These are phyloP conservation scores for Ophiocordyceps camponoti-floridani DNA, from an alignment of 2,329 filamentous ascomycete genomes.

Conservation along the genomic window DNA sequence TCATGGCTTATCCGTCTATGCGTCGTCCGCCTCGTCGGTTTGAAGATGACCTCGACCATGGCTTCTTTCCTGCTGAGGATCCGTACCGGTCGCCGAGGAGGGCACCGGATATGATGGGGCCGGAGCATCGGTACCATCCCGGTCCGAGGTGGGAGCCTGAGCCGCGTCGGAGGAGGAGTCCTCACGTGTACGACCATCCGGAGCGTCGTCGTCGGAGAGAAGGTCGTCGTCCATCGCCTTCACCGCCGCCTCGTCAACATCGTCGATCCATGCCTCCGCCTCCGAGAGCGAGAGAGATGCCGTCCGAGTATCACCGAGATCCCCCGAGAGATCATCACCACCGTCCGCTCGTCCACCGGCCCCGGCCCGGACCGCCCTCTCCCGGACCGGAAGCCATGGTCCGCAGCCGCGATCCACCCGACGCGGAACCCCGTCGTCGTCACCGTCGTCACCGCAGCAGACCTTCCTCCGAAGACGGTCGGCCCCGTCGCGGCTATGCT, in stretches of 20 bases:
- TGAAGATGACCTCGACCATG: too few relatives aligned
- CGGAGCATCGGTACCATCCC: background rate
- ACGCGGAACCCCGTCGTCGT: background rate
- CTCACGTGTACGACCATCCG: background rate
- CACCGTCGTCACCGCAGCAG: background rate
- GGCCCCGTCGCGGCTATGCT: background rate
- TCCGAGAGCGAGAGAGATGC: background rate
- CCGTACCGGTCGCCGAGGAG: too few relatives aligned
- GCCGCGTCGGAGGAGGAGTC: background rate
- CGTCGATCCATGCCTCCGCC: background rate
- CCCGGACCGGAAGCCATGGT: too few relatives aligned
- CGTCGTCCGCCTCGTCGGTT: too few relatives aligned
- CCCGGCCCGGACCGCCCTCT: background rate
- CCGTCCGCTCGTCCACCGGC: background rate
- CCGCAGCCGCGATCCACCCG: background rate
- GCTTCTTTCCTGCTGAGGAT: too few relatives aligned
- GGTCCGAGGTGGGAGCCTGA: background rate
- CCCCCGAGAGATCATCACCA: background rate
- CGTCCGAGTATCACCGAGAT: background rate
- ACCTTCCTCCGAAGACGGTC: background rate
- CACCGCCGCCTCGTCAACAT: background rate
- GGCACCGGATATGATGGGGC: too few relatives aligned
- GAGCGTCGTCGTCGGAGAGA: background rate
- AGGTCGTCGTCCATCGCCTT: background rate
- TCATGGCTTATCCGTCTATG: too few relatives aligned